Percentiles rank a stretch among this genome's conserved stretches.
Conservation (phyloP, 139 green algal genomes). For the Auxenochlorella protothecoides region DNA sequence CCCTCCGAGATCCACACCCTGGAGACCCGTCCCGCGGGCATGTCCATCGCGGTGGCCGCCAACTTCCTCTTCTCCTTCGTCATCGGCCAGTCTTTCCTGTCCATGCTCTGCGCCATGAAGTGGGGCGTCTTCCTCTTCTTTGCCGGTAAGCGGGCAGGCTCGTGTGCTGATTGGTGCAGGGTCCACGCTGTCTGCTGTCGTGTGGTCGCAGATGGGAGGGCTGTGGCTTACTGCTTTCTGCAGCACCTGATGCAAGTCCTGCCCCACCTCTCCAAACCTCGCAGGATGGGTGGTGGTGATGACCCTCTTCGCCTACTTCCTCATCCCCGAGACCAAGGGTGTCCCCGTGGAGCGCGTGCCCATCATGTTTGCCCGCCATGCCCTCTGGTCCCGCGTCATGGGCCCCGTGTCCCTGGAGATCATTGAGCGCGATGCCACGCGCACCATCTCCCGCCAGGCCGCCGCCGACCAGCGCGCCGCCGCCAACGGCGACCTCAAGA, state of each 20-base stretch:
- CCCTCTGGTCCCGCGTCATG: conserved; percentile 20
- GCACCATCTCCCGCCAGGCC: conserved; percentile 2
- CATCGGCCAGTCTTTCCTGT: conserved; percentile 52
- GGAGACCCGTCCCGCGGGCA: conserved; percentile 25
- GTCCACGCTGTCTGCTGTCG: conserved; percentile 9
- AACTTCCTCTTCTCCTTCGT: conserved; percentile 51
- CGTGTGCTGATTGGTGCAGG: no score
- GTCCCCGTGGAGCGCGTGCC: conserved; percentile 43
- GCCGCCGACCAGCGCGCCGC: no score
- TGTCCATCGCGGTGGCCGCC: conserved; percentile 13
- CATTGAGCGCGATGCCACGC: conserved; percentile 7
- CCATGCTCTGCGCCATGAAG: conserved; percentile 43
- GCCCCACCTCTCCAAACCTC: conserved; percentile 11
- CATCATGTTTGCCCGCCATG: conserved; percentile 26
- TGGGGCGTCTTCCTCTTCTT: conserved; percentile 61
- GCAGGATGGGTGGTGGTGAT: conserved; percentile 47
- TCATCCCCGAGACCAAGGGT: conserved; percentile 52
- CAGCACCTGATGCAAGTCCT: conserved; percentile 1
- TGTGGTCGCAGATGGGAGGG: no score
- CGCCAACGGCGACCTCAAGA: no score
- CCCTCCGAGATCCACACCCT: conserved; percentile 43
- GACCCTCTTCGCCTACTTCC: conserved; percentile 38
- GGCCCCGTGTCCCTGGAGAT: conserved; percentile 3
- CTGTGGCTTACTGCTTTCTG: no score
- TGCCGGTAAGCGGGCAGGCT: conserved; percentile 19